These are phyloP conservation scores for Marchantia paleacea DNA, from an alignment of 225 moss, liverwort and hornwort species.

Conservation along the genomic window DNA sequence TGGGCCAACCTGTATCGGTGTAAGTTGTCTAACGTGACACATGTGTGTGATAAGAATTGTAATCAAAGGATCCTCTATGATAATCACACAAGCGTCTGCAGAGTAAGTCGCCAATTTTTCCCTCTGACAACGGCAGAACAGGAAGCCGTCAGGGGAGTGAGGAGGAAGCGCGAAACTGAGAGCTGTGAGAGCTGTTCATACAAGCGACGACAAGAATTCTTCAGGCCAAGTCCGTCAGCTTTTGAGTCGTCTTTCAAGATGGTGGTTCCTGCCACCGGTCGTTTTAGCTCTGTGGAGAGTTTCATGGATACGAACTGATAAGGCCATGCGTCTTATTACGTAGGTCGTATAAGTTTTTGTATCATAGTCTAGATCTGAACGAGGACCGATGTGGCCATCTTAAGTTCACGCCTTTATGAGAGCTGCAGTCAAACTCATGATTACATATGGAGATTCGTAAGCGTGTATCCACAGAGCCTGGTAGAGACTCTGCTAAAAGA, in stretches of 20 bases:
- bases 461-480: constrained; percentile 12
- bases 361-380: constrained; percentile 15
- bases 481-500: constrained; percentile 21
- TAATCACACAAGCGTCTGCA: constrained; percentile 57
- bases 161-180: constrained; percentile 60
- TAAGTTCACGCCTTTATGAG: constrained; percentile 15
- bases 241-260: constrained; percentile 56
- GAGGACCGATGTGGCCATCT: background rate
- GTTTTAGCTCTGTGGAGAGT: constrained; percentile 39
- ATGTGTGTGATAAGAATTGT: constrained; percentile 69
- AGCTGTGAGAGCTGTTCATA: constrained; percentile 43
- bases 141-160: constrained; percentile 62
- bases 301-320: constrained; percentile 52
- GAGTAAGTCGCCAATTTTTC: constrained; percentile 56
- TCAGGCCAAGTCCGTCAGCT: constrained; percentile 43
- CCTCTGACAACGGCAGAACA: constrained; percentile 56
- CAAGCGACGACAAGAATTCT: constrained; percentile 56
- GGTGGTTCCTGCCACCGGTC: constrained; percentile 48
- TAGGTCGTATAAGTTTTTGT: constrained; percentile 20
- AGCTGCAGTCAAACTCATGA: constrained; percentile 15
- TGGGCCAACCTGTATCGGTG: constrained; percentile 66
- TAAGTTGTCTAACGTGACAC: constrained; percentile 59
- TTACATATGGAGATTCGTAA: constrained; percentile 2
- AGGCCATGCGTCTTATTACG: constrained; percentile 13
- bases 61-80: constrained; percentile 60